phyloP scores from a whole-genome alignment of 2,329 filamentous ascomycete species.

The Cladosporium sp. region DNA sequence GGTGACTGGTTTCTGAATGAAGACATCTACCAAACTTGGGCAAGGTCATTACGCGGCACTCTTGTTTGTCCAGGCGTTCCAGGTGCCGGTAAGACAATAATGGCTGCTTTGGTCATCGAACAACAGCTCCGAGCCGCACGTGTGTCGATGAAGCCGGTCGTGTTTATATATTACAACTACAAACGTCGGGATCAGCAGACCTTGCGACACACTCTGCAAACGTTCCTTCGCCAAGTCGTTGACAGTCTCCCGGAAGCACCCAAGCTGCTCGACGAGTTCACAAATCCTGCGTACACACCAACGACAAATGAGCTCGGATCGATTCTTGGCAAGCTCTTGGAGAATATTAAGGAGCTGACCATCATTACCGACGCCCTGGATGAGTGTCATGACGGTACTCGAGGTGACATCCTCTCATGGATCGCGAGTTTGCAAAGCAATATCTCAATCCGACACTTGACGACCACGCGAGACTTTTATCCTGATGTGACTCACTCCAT shows the following conservation, averaged over 20 bases:
- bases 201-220: background rate
- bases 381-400: background rate
- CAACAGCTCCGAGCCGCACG: background rate
- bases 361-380: conserved; percentile 4
- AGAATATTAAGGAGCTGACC: background rate
- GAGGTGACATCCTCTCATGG: background rate
- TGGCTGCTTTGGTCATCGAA: conserved; percentile 8
- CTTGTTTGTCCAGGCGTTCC: conserved; percentile 5
- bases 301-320: background rate
- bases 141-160: background rate
- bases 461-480: background rate
- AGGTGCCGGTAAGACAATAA: conserved; percentile 6
- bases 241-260: background rate
- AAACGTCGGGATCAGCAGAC: background rate
- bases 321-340: background rate
- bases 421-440: background rate
- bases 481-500: background rate
- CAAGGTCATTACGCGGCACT: background rate
- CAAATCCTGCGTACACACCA: background rate
- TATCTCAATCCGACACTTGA: background rate
- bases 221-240: background rate
- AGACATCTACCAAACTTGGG: background rate
- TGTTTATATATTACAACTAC: conserved; percentile 9
- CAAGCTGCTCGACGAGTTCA: too few relatives aligned
- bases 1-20: conserved; percentile 1